A percentile compares a stretch with the other conserved stretches of the same genome.
phyloP scores from a whole-genome alignment of 2,329 filamentous ascomycete species.

The Fusarium sp. region DNA sequence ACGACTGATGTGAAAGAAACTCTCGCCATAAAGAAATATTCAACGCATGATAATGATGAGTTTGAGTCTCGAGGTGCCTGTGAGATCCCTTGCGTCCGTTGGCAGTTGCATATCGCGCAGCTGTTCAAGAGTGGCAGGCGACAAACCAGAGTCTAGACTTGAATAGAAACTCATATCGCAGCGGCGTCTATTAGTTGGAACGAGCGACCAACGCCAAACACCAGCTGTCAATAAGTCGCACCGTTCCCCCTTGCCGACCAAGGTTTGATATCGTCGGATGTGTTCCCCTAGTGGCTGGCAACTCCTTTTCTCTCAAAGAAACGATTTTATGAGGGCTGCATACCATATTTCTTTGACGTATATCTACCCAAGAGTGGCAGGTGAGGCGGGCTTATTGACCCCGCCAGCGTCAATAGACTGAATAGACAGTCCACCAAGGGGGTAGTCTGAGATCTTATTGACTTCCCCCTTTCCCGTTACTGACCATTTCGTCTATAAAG shows the following conservation, averaged over 20 bases:
- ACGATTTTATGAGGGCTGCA: slow-evolving; percentile 3
- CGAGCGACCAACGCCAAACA: neutral
- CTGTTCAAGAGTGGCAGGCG: neutral
- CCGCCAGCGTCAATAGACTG: slow-evolving; percentile 29
- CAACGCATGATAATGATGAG: neutral
- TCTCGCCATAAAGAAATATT: neutral
- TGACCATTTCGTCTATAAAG: slow-evolving; percentile 36
- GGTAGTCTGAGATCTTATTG: neutral
- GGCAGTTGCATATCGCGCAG: neutral
- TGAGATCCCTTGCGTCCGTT: neutral
- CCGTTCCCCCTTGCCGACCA: neutral
- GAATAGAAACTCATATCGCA: neutral
- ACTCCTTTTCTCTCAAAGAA: slow-evolving; percentile 6
- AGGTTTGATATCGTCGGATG: slow-evolving; percentile 6
- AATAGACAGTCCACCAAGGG: slow-evolving; percentile 23
- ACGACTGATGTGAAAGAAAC: neutral
- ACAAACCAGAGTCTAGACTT: slow-evolving; percentile 4
- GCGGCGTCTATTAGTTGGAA: neutral
- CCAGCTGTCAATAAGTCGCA: slow-evolving; percentile 24
- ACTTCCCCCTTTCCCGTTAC: neutral
- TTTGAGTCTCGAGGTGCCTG: neutral
- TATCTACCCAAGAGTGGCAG: slow-evolving; percentile 1
- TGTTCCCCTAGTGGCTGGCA: neutral
- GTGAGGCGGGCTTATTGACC: slow-evolving; percentile 32
- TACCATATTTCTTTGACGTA: slow-evolving; percentile 3